Evolutionary conservation across 1,139 yeast genomes (phyloP), one percentile per base, ranked within the genome.

Genomic region (Suhomyces panamericanus): DNA sequence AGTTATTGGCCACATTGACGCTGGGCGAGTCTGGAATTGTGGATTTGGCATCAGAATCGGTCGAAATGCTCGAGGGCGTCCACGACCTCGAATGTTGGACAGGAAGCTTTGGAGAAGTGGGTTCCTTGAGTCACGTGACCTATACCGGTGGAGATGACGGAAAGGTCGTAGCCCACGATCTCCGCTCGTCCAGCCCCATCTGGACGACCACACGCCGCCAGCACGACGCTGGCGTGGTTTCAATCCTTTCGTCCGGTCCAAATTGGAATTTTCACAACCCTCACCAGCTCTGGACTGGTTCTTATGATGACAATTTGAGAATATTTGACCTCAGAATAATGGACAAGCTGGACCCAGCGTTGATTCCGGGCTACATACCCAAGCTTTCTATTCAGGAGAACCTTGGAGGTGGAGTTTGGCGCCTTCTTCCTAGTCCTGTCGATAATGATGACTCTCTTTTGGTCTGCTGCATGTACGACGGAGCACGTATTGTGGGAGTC

Each of bases 391-490:
- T 69, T 17, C 67, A 69, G 40, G 66, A 72, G 32, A 78, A 85
- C 42, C 68, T 91, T 2, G 93, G 91, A 1, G 98, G 98, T 7
- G 99, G 99, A 1, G 98, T 91, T 3, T 93, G 99, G 99, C 70
- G 96, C 53, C 72, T 93, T 46, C 67, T 83, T 2, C 96, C 96
- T 2, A 70, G 78, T 32, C 83, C 85, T 0, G 46, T 50, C 1
- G 52, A 53, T 3, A 57, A 59, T 11, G 78, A 75, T 43, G 60
- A 75, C 41, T 60, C 79, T 47, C 69, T 91, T 0, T 67, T 91
- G 43, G 82, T 83, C 0, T 91, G 98, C 59, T 89, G 97, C 59
- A 93, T 93, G 98, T 91, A 93, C 57, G 93, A 89, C 55, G 99
- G 99, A 12, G 96, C 96, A 0, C 73, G 91, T 46, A 69, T 90